Evolutionary conservation across 257 asterid genomes (phyloP), one percentile per base, ranked within the genome.

Genomic region (Eucommia ulmoides): DNA sequence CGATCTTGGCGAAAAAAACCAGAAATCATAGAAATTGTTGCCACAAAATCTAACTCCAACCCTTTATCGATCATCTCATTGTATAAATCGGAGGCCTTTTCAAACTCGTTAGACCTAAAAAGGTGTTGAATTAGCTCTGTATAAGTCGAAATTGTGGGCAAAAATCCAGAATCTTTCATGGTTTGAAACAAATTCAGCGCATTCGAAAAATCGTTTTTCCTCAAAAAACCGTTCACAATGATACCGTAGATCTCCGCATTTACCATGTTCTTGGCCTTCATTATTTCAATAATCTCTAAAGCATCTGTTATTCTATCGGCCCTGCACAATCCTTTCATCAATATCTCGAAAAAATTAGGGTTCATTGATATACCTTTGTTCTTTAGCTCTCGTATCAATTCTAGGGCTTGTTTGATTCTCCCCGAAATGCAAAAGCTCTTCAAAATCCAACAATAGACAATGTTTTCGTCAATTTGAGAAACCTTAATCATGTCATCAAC

Each of bases 301-400:
- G 94, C 94, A 67, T 88, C 97, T 16, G 51, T 54, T 52, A 77
- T 74, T 66, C 76, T 79, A 59, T 67, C 81, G 19, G 67, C 74
- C 65, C 75, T 67, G 49, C 97, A 81, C 42, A 88, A 82, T 44
- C 97, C 95, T 68, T 74, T 74, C 60, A 84, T 84, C 63, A 88
- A 62, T 20, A 74, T 74, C 57, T 65, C 76, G 35, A 79, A 67
- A 45, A 54, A 44, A 38, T 64, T 76, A 42, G 75, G 22, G 24
- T 69, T 82, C 3, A 88, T 75, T 54, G 56, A 35, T 44, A 70
- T 19, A 19, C 62, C 73, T 55, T 79, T 81, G 56, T 60, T 74
- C 73, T 67, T 81, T 72, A 78, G 50, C 45, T 73, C 77, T 19
- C 79, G 81, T 54, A 88, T 81, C 64, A 84, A 59, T 66, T 81